phyloP scores from a whole-genome alignment of 2,329 filamentous ascomycete species.

The Aureobasidium sp. region DNA sequence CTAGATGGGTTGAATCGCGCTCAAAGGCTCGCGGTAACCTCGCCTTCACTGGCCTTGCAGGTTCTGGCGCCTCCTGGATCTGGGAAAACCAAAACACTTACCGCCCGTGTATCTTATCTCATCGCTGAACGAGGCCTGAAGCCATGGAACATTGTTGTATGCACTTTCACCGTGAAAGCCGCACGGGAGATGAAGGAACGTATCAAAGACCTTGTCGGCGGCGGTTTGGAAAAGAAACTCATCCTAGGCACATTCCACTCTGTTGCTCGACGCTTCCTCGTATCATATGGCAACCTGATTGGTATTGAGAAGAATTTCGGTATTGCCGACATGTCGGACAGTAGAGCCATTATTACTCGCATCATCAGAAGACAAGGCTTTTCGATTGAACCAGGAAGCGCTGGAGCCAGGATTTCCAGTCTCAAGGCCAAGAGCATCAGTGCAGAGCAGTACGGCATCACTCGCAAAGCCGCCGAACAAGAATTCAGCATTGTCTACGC shows the following conservation, averaged over 20 bases:
- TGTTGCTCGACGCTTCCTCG: conserved; percentile 76
- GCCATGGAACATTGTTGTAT: conserved; percentile 85
- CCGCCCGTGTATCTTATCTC: conserved; percentile 84
- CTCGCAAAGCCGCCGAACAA: conserved; percentile 42
- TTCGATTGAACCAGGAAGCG: conserved; percentile 60
- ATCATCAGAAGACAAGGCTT: conserved; percentile 63
- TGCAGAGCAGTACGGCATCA: conserved; percentile 37
- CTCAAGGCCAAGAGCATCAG: conserved; percentile 52
- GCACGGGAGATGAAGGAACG: conserved; percentile 88
- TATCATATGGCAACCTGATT: conserved; percentile 76
- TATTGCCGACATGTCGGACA: conserved; percentile 82
- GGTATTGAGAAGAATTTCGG: conserved; percentile 77
- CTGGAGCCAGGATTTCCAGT: conserved; percentile 66
- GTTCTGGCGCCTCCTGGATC: conserved; percentile 59
- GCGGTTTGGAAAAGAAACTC: conserved; percentile 65
- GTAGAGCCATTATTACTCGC: conserved; percentile 68
- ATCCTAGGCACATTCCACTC: conserved; percentile 93
- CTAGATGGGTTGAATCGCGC: conserved; percentile 57
- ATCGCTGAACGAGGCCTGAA: conserved; percentile 63
- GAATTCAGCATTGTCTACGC: conserved; percentile 62
- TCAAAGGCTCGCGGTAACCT: conserved; percentile 58
- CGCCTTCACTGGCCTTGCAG: conserved; percentile 51
- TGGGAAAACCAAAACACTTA: conserved; percentile 93
- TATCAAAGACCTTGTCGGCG: conserved; percentile 72
- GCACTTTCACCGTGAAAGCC: conserved; percentile 95